Conservation (phyloP, 2,329 filamentous ascomycete genomes). For the Aspergillus sp. region DNA sequence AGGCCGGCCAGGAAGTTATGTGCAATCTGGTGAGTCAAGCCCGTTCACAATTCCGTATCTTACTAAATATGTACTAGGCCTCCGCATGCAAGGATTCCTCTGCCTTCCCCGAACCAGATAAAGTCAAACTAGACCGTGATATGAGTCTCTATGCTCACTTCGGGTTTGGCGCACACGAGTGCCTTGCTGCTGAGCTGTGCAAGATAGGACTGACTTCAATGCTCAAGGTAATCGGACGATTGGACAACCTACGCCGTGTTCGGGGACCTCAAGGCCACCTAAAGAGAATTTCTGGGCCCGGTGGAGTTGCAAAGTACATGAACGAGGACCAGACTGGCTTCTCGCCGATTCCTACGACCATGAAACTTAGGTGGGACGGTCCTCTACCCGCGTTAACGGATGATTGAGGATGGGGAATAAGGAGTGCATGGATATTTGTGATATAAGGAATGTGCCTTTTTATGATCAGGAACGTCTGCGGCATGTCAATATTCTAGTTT, state of each 20-base stretch:
- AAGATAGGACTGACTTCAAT: constrained; percentile 43
- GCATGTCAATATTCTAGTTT: not conserved
- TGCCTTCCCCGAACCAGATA: constrained; percentile 44
- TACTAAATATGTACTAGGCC: constrained; percentile 29
- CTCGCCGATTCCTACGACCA: constrained; percentile 49
- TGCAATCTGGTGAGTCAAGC: constrained; percentile 41
- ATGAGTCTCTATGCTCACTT: constrained; percentile 68
- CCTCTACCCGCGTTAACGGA: constrained; percentile 31
- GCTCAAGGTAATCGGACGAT: constrained; percentile 45
- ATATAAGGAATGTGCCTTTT: not conserved
- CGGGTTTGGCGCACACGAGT: constrained; percentile 65
- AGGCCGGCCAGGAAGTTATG: constrained; percentile 40
- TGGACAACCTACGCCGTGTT: constrained; percentile 48
- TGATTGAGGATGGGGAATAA: constrained; percentile 6
- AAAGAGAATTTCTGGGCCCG: constrained; percentile 44
- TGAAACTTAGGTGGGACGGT: constrained; percentile 52
- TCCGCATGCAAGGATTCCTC: constrained; percentile 41
- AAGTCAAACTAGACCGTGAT: constrained; percentile 66
- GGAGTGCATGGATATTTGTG: too few species aligned
- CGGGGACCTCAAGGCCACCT: constrained; percentile 47
- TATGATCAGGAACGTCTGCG: not conserved
- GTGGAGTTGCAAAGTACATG: constrained; percentile 51
- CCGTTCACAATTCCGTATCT: not conserved
- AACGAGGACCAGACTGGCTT: constrained; percentile 47
- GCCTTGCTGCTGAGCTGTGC: constrained; percentile 55